Percentiles rank a stretch among this genome's conserved stretches.
phyloP scores from a whole-genome alignment of 345 rosid species.

The Linum lewisii region DNA sequence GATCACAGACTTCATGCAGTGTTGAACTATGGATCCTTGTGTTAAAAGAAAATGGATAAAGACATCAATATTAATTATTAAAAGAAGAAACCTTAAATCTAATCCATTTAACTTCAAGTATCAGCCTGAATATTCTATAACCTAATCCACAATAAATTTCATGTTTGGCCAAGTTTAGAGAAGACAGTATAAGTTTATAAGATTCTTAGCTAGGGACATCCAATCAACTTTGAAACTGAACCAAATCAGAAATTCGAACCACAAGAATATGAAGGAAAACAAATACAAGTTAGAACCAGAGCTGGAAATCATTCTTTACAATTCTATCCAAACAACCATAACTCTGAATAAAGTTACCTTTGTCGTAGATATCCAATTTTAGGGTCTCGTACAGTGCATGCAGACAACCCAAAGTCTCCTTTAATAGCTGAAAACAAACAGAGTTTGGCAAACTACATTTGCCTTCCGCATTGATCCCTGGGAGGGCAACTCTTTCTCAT shows the following conservation, averaged over 20 bases:
- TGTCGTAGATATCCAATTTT: constrained; percentile 86
- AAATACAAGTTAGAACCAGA: not conserved
- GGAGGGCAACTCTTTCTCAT: constrained; percentile 24
- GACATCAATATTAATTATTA: not conserved
- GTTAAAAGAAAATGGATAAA: too few relatives aligned
- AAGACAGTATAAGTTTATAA: not conserved
- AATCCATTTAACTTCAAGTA: too few relatives aligned
- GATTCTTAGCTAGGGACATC: not conserved
- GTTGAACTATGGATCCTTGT: too few relatives aligned
- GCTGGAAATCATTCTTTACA: too few relatives aligned
- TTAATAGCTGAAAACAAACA: constrained; percentile 40
- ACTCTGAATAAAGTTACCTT: constrained; percentile 45
- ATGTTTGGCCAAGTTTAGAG: not conserved
- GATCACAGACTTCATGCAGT: too few relatives aligned
- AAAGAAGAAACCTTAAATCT: not conserved
- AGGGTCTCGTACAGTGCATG: constrained; percentile 93
- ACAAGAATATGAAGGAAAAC: not conserved
- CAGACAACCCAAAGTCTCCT: constrained; percentile 57
- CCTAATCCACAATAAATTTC: too few relatives aligned
- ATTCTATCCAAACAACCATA: too few relatives aligned
- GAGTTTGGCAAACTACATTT: constrained; percentile 29
- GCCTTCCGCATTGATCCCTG: constrained; percentile 24
- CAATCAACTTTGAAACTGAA: not conserved
- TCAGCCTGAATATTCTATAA: too few relatives aligned
- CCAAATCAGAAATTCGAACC: not conserved